These are phyloP conservation scores for Saururus chinensis DNA, from an alignment of 164 flowering plant species.

Conservation along the genomic window DNA sequence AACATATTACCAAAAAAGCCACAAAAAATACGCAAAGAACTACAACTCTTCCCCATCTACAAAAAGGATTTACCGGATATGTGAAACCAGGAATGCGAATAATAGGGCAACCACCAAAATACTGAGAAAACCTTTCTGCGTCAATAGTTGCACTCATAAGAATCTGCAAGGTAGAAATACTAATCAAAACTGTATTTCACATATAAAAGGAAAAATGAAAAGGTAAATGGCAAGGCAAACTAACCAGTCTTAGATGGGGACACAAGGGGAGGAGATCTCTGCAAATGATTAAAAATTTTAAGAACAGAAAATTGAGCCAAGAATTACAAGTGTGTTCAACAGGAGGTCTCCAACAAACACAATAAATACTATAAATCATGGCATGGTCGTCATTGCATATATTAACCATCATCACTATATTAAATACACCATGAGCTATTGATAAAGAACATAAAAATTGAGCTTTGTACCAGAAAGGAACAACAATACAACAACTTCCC, in stretches of 20 bases:
- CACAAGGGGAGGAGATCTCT: slow-evolving; percentile 76
- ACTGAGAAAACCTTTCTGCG: slow-evolving; percentile 84
- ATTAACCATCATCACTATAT: background rate
- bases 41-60: background rate
- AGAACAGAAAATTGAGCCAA: too few species aligned
- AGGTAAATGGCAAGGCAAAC: slow-evolving; percentile 12
- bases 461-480: background rate
- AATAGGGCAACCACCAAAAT: slow-evolving; percentile 93
- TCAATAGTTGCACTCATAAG: slow-evolving; percentile 97
- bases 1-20: background rate
- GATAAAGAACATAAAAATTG: background rate
- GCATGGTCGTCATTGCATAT: background rate
- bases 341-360: background rate
- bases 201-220: background rate
- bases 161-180: slow-evolving; percentile 33
- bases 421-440: too few species aligned
- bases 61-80: slow-evolving; percentile 50
- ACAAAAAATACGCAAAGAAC: background rate
- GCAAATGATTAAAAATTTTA: slow-evolving; percentile 21
- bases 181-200: background rate
- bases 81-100: slow-evolving; percentile 95
- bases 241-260: slow-evolving; percentile 83
- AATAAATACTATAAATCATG: background rate
- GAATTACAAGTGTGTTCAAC: too few species aligned
- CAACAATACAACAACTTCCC: background rate